Base-by-base conservation (phyloP, 495 filamentous ascomycete species). In the Talaromyces borbonicus region DNA sequence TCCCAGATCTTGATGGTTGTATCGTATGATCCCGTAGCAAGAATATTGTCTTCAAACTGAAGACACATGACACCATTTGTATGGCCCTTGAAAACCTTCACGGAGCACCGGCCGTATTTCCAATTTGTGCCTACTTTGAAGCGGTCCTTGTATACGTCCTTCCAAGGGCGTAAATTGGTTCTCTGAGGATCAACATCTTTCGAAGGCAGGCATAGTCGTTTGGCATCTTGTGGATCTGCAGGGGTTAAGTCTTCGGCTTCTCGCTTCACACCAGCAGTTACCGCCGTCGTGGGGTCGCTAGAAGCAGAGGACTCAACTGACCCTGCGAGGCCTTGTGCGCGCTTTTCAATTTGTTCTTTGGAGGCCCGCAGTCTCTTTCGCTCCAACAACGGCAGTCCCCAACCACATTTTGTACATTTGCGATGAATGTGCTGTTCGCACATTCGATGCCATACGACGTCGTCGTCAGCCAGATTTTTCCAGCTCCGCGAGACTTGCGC, bases 391-490 rank as follows among this genome's bases (percentile, higher is more conserved):
- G 92, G 92, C 37, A 99, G 61, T 3, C 92, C 92, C 89, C 87
- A 95, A 12, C 93, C 90, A 56, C 92, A 99, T 58, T 95, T 96
- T 39, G 81, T 89, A 65, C 92, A 99, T 60, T 95, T 97, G 40
- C 90, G 75, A 54, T 92, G 87, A 44, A 95, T 97, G 56, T 99
- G 92, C 56, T 99, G 92, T 67, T 96, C 90, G 57, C 92, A 99
- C 90, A 99, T 97, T 46, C 81, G 83, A 53, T 96, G 90, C 92
- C 92, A 99, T 2, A 99, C 92, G 19, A 95, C 83, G 64, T 99
- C 90, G 57, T 95, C 89, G 59, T 96, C 93, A 2, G 92, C 92
- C 20, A 99, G 62, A 42, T 73, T 73, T 47, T 84, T 77, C 92
- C 92, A 99, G 47, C 80, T 74, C 46, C 79, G 79, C 59, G 87